Evolutionary conservation across 306 rosid genomes (phyloP).

Genomic region (Quercus parvula): DNA sequence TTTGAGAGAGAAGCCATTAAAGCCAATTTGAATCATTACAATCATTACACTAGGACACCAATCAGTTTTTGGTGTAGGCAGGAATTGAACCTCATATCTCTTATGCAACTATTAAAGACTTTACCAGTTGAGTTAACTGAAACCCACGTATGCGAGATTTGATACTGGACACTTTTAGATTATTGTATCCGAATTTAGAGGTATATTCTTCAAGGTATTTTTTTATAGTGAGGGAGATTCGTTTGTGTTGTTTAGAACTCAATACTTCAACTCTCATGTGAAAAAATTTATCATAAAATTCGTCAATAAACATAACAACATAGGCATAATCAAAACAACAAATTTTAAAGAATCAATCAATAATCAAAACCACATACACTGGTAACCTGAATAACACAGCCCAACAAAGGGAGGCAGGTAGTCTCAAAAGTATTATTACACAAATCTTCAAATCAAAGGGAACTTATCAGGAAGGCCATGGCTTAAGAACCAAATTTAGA

Average conservation of each 20-base stretch:
- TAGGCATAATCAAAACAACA: too few species aligned
- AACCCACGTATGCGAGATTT: too few species aligned
- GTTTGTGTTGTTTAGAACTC: not conserved
- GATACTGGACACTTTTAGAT: too few species aligned
- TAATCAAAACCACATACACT: not conserved
- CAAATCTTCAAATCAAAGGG: not conserved
- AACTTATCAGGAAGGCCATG: not conserved
- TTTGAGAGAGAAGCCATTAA: too few species aligned
- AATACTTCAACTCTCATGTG: not conserved
- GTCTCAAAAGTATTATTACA: not conserved
- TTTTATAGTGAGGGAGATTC: too few species aligned
- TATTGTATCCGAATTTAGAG: too few species aligned
- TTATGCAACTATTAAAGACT: too few species aligned
- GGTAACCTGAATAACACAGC: not conserved
- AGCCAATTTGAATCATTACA: too few species aligned
- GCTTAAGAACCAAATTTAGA: constrained; percentile 35
- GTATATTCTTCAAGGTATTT: too few species aligned
- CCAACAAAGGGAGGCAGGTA: not conserved
- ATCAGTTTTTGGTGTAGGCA: accelerated
- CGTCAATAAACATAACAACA: not conserved
- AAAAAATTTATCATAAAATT: not conserved
- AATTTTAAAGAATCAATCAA: too few species aligned
- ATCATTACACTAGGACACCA: too few species aligned
- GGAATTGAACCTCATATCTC: accelerated
- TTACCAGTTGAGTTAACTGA: too few species aligned